Evolutionary conservation across 1,139 yeast genomes (phyloP), one percentile per base, ranked within the genome.

Genomic region (Geotrichum carabidarum): DNA sequence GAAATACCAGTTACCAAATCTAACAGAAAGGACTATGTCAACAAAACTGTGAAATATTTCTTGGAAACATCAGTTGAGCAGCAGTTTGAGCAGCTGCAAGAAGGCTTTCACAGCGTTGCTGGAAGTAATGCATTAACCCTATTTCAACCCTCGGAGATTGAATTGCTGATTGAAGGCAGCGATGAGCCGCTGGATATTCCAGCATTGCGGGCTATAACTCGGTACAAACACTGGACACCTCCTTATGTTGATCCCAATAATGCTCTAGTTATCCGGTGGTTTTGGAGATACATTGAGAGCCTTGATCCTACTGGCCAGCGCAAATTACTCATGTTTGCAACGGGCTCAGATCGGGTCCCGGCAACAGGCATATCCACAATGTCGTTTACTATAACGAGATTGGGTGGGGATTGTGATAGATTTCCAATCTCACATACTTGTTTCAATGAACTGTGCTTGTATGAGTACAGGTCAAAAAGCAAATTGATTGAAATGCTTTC

Each of bases 351-450:
- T 65, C 73, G 96, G 48, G 78, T 93, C 11, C 98, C 98, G 0
- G 96, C 97, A 0, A 88, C 96, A 0, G 99, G 98, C 0, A 76
- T 88, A 18, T 61, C 69, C 32, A 52, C 54, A 18, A 51, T 55
- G 56, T 17, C 41, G 12, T 48, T 53, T 18, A 53, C 55, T 2
- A 53, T 56, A 14, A 56, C 58, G 8, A 36, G 57, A 83, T 84
- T 47, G 8, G 84, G 84, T 2, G 74, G 71, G 1, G 81, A 79
- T 58, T 68, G 74, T 52, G 72, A 78, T 4, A 73, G 84, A 50
- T 71, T 90, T 32, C 98, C 98, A 0, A 72, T 84, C 9, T 91
- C 97, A 0, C 98, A 91, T 65, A 93, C 98, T 0, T 93, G 98
- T 64, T 93, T 91, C 71, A 91, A 90, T 66, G 96, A 91, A 71